A percentile compares a stretch with the other conserved stretches of the same genome.
These are phyloP conservation scores for Suillus placidus DNA, from an alignment of 768 basidiomycete genomes.

Conservation along the genomic window DNA sequence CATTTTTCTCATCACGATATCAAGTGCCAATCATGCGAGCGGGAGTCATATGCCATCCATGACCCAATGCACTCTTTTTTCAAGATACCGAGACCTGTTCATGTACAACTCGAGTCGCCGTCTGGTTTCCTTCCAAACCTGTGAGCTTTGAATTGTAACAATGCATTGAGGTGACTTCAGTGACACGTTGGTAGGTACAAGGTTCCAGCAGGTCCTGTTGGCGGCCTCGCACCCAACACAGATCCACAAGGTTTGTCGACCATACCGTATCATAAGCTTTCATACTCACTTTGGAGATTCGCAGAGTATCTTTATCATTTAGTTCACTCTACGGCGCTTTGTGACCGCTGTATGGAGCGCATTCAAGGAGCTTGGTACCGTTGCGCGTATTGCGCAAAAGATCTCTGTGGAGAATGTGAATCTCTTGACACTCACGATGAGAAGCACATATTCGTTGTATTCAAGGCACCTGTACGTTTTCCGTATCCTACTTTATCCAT, in stretches of 20 bases:
- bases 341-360: constrained; percentile 82
- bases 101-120: constrained; percentile 55
- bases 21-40: constrained; percentile 83
- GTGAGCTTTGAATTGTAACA: constrained; percentile 41
- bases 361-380: constrained; percentile 91
- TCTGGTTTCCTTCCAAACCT: constrained; percentile 70
- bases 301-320: constrained; percentile 66
- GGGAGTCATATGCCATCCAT: constrained; percentile 74
- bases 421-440: constrained; percentile 78
- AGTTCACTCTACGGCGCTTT: constrained; percentile 68
- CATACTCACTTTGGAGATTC: neutral
- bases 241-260: constrained; percentile 58
- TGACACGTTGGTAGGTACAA: constrained; percentile 54
- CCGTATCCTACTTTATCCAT: neutral
- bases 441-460: constrained; percentile 82
- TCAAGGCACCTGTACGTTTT: constrained; percentile 74
- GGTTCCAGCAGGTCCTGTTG: constrained; percentile 58
- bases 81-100: constrained; percentile 81
- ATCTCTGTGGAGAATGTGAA: constrained; percentile 87
- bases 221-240: constrained; percentile 36
- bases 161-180: constrained; percentile 16
- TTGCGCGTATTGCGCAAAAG: constrained; percentile 85
- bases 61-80: constrained; percentile 87
- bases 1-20: constrained; percentile 2
- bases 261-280: neutral